These are phyloP conservation scores for Truncatella angustata DNA, from an alignment of 2,329 filamentous ascomycete species.

Conservation along the genomic window DNA sequence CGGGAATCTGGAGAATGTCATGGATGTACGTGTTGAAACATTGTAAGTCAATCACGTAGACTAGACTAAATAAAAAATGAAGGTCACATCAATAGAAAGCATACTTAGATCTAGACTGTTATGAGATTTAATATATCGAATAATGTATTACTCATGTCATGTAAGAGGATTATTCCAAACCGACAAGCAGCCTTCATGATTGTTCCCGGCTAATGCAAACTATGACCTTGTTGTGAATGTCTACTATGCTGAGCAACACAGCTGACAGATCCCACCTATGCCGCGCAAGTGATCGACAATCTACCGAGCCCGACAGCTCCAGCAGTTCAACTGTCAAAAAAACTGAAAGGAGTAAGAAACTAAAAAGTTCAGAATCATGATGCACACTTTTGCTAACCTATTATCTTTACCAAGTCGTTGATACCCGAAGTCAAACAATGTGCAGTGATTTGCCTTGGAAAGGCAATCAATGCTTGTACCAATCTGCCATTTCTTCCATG, in stretches of 20 bases:
- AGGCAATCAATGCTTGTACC: neutral
- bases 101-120: neutral
- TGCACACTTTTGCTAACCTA: slow-evolving; percentile 7
- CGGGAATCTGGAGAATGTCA: no score
- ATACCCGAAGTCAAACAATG: neutral
- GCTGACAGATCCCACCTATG: slow-evolving; percentile 4
- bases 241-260: slow-evolving; percentile 4
- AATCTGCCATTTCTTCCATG: neutral
- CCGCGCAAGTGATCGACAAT: slow-evolving; percentile 3
- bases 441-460: neutral
- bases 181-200: neutral
- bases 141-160: neutral
- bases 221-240: slow-evolving; percentile 6
- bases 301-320: neutral
- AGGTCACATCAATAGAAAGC: neutral
- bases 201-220: slow-evolving; percentile 7
- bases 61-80: neutral
- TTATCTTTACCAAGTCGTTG: neutral
- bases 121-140: no score
- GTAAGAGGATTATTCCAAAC: neutral
- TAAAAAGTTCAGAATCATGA: neutral
- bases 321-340: neutral
- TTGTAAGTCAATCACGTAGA: no score
- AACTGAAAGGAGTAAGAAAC: neutral
- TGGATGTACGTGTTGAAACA: no score